These are phyloP conservation scores for Sequoiadendron giganteum DNA, from an alignment of 75 land plant genomes.

Conservation along the genomic window DNA sequence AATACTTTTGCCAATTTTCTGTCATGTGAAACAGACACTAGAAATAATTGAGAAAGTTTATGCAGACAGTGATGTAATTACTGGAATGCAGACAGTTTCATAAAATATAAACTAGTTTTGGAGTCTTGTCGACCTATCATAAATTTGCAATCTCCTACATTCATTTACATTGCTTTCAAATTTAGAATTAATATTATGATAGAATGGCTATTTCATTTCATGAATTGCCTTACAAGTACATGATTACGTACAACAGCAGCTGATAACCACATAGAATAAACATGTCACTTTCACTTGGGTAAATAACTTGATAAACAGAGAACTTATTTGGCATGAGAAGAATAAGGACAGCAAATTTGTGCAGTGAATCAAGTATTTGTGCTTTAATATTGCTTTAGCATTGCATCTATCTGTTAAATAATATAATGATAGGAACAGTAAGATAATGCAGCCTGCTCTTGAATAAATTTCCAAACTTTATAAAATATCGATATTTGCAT, in stretches of 20 bases:
- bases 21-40: too few relatives aligned
- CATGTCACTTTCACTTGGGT: not conserved
- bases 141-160: too few relatives aligned
- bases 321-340: not conserved
- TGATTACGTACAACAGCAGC: not conserved
- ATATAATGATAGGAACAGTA: not conserved
- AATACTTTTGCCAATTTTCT: too few relatives aligned
- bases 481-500: too few relatives aligned
- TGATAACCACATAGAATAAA: not conserved
- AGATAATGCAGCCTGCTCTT: not conserved
- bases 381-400: not conserved
- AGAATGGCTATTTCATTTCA: not conserved
- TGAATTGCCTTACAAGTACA: not conserved
- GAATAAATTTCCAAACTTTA: not conserved
- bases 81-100: too few relatives aligned
- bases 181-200: too few relatives aligned
- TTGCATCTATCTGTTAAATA: not conserved
- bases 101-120: too few relatives aligned
- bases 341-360: not conserved
- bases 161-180: too few relatives aligned
- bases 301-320: not conserved
- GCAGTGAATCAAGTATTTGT: not conserved
- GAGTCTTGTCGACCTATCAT: too few relatives aligned
- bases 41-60: too few relatives aligned
- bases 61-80: too few relatives aligned